Evolutionary conservation across 192 early-diverging fungal genomes (phyloP).

Genomic region (Podila verticillata): DNA sequence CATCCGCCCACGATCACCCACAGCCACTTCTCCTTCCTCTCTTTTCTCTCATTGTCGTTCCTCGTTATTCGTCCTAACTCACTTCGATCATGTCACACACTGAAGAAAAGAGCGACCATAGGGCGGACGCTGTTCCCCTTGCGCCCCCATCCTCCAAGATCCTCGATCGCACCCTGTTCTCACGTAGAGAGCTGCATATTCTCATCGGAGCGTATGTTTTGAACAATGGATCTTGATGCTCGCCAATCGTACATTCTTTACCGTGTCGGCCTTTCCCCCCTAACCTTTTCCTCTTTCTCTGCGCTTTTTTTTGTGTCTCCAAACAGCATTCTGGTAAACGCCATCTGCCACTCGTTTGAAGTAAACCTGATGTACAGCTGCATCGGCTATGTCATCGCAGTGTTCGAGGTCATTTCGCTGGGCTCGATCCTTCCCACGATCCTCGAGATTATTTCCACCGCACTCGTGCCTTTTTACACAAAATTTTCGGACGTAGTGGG

Average conservation of each 20-base stretch:
- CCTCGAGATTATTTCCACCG: slow-evolving; percentile 17
- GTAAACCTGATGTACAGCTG: slow-evolving; percentile 8
- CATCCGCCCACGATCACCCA: no score
- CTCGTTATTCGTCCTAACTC: no score
- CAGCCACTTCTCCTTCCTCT: no score
- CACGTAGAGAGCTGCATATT: slow-evolving; percentile 3
- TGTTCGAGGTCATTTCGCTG: slow-evolving; percentile 6
- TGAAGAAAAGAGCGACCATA: no score
- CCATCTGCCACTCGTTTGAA: slow-evolving; percentile 15
- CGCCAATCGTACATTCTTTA: no score
- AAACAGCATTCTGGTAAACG: slow-evolving; percentile 15
- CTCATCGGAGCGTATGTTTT: slow-evolving; percentile 13
- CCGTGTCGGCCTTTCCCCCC: neutral
- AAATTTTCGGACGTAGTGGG: slow-evolving; percentile 29
- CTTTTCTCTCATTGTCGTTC: no score
- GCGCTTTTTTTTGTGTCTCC: neutral
- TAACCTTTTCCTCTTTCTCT: neutral
- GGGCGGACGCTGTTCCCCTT: no score
- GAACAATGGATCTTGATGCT: neutral
- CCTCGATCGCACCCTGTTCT: slow-evolving; percentile 14
- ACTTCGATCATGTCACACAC: no score
- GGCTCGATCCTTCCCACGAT: slow-evolving; percentile 16
- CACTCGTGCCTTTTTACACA: slow-evolving; percentile 21
- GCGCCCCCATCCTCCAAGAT: slow-evolving; percentile 6
- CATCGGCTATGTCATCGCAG: neutral